Percentiles rank a stretch among this genome's conserved stretches.
Evolutionary conservation across 305 asterid genomes (phyloP).

Genomic region (Fraxinus sp.): DNA sequence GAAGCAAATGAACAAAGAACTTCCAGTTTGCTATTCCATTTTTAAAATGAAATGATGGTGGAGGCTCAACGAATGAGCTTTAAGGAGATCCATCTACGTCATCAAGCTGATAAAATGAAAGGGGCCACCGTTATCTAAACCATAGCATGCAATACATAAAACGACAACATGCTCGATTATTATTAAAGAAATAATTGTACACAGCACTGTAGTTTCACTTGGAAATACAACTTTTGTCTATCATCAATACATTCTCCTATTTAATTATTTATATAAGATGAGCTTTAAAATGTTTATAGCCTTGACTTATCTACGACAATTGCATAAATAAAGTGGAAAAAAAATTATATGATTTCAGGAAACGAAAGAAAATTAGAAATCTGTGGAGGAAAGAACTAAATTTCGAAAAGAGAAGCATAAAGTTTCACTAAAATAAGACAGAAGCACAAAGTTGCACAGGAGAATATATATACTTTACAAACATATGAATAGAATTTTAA

Average conservation of each 20-base stretch:
- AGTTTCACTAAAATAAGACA: neutral
- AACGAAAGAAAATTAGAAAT: neutral
- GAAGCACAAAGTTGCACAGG: constrained; percentile 11
- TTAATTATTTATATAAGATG: neutral
- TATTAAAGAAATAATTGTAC: neutral
- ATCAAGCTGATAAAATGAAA: neutral
- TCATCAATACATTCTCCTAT: neutral
- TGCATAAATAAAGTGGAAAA: neutral
- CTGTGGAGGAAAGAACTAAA: neutral
- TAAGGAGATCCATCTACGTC: neutral
- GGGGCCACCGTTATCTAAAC: neutral
- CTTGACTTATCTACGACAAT: neutral
- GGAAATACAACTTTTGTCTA: neutral
- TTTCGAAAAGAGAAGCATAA: neutral
- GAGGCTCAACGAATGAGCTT: neutral
- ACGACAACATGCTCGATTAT: neutral
- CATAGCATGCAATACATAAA: neutral
- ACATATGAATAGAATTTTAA: neutral
- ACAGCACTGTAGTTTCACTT: neutral
- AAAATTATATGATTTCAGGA: neutral
- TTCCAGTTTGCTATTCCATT: neutral
- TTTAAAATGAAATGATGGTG: neutral
- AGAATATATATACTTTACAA: neutral
- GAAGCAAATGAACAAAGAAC: neutral
- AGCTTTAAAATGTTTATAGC: neutral